phyloP scores from a whole-genome alignment of 768 basidiomycete genomes.

The Pulveroboletus sp. region DNA sequence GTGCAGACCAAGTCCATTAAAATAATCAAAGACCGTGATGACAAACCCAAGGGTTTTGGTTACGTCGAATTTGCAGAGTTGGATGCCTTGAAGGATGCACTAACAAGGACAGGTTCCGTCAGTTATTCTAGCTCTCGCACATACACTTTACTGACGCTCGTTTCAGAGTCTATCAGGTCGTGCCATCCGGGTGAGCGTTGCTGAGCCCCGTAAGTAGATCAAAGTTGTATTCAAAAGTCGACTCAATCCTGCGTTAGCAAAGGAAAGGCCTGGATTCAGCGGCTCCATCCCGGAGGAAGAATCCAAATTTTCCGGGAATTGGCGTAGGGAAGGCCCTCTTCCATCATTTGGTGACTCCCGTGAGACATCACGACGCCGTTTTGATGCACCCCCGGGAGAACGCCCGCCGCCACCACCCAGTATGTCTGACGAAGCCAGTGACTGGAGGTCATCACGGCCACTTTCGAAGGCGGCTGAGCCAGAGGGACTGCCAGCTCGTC shows the following conservation, averaged over 20 bases:
- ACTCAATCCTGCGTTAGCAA: conserved; percentile 47
- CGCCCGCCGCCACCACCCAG: conserved; percentile 43
- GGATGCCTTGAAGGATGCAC: conserved; percentile 80
- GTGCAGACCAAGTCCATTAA: conserved; percentile 76
- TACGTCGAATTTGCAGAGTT: conserved; percentile 93
- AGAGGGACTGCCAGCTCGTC: conserved; percentile 45
- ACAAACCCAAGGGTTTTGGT: conserved; percentile 96
- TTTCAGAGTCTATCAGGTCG: conserved; percentile 69
- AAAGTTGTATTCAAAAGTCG: not conserved
- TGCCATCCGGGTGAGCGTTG: conserved; percentile 85
- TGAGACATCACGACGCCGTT: conserved; percentile 62
- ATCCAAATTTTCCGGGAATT: conserved; percentile 76
- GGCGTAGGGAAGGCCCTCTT: conserved; percentile 86
- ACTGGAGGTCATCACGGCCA: conserved; percentile 67
- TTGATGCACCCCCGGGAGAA: conserved; percentile 49
- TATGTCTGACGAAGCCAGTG: conserved; percentile 56
- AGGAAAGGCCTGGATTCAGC: conserved; percentile 64
- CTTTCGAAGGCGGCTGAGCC: conserved; percentile 40
- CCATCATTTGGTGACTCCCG: conserved; percentile 61
- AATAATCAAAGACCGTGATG: conserved; percentile 89
- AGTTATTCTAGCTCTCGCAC: conserved; percentile 26
- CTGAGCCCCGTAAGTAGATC: conserved; percentile 80
- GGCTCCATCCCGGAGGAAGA: conserved; percentile 56
- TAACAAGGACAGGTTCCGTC: conserved; percentile 68
- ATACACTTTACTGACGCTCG: not conserved